Conservation (phyloP, 805 yeast species). For the Starmera quercuum region DNA sequence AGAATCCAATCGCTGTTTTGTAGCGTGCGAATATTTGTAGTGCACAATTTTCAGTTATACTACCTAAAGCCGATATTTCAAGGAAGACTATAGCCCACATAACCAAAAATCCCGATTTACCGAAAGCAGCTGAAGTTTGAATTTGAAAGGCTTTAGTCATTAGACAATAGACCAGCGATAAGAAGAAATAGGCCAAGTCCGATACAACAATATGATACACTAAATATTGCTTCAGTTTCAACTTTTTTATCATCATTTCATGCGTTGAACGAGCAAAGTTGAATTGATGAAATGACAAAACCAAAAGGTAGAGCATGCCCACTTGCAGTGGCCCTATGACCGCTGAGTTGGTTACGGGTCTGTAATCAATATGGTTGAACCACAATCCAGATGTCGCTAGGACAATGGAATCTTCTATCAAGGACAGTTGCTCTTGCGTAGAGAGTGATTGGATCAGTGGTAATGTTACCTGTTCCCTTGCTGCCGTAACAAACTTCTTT, state of each 20-base stretch:
- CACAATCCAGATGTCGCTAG: constrained; percentile 22
- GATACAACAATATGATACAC: constrained; percentile 40
- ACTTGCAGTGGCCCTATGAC: constrained; percentile 55
- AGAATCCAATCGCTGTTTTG: constrained; percentile 63
- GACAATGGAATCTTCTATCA: constrained; percentile 3
- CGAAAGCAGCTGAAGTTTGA: constrained; percentile 43
- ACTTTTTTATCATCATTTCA: constrained; percentile 30
- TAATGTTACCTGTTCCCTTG: constrained; percentile 13
- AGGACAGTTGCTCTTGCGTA: constrained; percentile 5
- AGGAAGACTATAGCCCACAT: constrained; percentile 54
- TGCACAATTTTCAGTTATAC: constrained; percentile 54
- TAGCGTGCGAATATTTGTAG: constrained; percentile 37
- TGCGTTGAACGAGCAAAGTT: constrained; percentile 47
- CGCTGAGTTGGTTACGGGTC: constrained; percentile 36
- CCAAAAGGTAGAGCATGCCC: constrained; percentile 59
- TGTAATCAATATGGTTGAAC: constrained; percentile 27
- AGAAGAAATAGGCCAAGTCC: constrained; percentile 39
- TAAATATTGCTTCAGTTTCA: constrained; percentile 33
- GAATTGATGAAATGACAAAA: constrained; percentile 62
- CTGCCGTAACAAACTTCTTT: constrained; percentile 8
- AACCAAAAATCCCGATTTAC: constrained; percentile 56
- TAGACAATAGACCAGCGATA: constrained; percentile 46
- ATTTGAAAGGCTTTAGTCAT: constrained; percentile 59
- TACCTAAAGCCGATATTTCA: constrained; percentile 63
- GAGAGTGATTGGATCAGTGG: constrained; percentile 1